Evolutionary conservation across 352 stramenopile species (phyloP), one percentile per base, ranked within the genome.

Genomic region (Thalassiosira livingstoniorum): DNA sequence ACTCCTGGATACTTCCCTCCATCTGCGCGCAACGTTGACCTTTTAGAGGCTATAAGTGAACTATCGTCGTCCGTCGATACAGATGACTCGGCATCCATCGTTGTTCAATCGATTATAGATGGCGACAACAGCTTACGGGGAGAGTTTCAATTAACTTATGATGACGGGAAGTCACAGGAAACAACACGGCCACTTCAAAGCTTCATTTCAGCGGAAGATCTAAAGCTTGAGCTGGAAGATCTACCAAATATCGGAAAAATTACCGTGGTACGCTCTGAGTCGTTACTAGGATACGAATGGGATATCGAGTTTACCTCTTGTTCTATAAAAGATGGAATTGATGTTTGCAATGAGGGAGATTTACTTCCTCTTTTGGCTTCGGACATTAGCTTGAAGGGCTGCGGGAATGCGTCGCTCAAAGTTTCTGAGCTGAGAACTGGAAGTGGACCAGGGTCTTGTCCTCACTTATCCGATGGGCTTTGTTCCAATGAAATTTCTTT

Each of bases 1-100:
- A 98, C 98, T 70, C 96, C 96, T 21, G 96, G 96, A 18, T 96
- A 94, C 53, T 98, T 98, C 82, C 97, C 97, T 4, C 85, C 95
- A 21, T 75, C 80, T 37, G 55, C 85, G 39, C 78, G 85, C 3
- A 58, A 91, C 78, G 75, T 90, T 13, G 82, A 86, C 58, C 2
- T 61, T 4, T 39, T 92, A 27, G 72, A 84, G 53, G 61, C 55
- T 53, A 11, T 84, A 18, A 87, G 64, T 75, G 70, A 85, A 42
- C 54, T 90, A 11, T 77, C 65, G 18, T 85, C 79, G 7, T 84
- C 70, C 0, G 77, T 86, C 0, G 64, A 73, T 57, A 58, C 57
- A 35, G 73, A 84, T 66, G 18, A 4, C 10, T 89, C 83, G 7
- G 78, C 78, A 32, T 35, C 29, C 27, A 68, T 87, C 31, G 43